Conservation (phyloP, 169 alveolate species). For the Eimeria necatrix region DNA sequence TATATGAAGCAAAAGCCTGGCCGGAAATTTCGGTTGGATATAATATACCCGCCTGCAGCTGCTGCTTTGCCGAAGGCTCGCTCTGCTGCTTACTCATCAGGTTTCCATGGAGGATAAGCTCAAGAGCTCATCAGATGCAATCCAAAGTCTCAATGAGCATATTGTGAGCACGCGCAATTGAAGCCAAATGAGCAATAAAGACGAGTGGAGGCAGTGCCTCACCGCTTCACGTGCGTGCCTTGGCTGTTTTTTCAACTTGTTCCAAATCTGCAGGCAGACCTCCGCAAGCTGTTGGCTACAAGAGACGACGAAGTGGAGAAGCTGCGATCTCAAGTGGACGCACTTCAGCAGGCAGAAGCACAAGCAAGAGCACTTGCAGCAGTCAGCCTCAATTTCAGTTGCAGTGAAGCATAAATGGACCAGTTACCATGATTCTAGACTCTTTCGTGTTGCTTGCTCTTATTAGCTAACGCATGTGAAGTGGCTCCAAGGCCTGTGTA, state of each 20-base stretch:
- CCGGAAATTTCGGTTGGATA: no score
- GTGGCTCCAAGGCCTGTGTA: background rate
- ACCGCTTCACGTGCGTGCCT: background rate
- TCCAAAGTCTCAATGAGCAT: slow-evolving; percentile 63
- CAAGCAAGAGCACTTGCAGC: slow-evolving; percentile 41
- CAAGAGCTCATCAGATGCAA: slow-evolving; percentile 39
- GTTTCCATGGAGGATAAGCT: slow-evolving; percentile 71
- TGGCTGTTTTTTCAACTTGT: background rate
- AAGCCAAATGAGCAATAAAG: background rate
- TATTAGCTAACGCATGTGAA: background rate
- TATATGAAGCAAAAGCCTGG: no score
- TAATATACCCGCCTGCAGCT: no score
- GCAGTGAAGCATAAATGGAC: no score
- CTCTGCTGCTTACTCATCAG: background rate
- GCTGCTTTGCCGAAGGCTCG: no score
- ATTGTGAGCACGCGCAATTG: slow-evolving; percentile 28
- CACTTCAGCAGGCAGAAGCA: background rate
- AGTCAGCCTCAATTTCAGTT: slow-evolving; percentile 3
- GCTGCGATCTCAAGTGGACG: slow-evolving; percentile 8
- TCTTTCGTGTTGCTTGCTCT: no score
- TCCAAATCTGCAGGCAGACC: slow-evolving; percentile 31
- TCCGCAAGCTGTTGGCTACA: slow-evolving; percentile 36
- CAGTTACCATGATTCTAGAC: no score
- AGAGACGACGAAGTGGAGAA: slow-evolving; percentile 40
- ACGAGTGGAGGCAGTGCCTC: background rate